Percentiles rank a stretch among this genome's conserved stretches.
These are phyloP conservation scores for Nitzschia sp. DNA, from an alignment of 108 stramenopile species.

Conservation along the genomic window DNA sequence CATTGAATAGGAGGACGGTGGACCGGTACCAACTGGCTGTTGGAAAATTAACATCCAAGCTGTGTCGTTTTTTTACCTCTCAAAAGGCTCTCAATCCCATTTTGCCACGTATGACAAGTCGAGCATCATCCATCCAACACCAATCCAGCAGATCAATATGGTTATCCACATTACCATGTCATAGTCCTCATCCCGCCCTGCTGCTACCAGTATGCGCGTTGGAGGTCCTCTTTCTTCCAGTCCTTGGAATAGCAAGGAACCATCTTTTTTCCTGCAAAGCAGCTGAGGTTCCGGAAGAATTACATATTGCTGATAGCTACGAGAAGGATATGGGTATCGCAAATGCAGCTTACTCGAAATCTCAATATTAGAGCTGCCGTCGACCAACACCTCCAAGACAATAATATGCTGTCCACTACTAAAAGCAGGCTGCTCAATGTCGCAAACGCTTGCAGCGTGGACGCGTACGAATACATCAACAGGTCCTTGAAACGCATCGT, in stretches of 20 bases:
- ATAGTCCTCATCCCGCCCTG: conserved; percentile 24
- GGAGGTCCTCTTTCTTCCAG: not conserved
- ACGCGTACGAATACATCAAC: not conserved
- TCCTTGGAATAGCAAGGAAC: not conserved
- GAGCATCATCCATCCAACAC: conserved; percentile 18
- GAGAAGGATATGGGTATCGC: conserved; percentile 25
- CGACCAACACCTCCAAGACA: conserved; percentile 12
- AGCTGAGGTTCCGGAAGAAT: conserved; percentile 15
- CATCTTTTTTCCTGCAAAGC: not conserved
- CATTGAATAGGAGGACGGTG: too few species aligned
- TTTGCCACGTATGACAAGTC: conserved; percentile 17
- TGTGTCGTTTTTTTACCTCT: too few species aligned
- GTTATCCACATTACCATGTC: conserved; percentile 28
- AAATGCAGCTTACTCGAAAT: conserved; percentile 21
- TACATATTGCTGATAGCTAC: not conserved
- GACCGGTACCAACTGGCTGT: too few species aligned
- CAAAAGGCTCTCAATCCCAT: conserved; percentile 30
- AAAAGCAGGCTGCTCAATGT: conserved; percentile 39
- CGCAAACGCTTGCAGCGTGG: conserved; percentile 23
- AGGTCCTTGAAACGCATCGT: conserved; percentile 15
- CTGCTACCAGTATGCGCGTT: conserved; percentile 17
- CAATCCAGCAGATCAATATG: conserved; percentile 14
- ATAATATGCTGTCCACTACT: conserved; percentile 31
- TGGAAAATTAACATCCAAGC: too few species aligned
- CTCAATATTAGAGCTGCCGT: not conserved